Base-by-base conservation (phyloP, 2,329 filamentous ascomycete species). In the Botryotinia calthae region DNA sequence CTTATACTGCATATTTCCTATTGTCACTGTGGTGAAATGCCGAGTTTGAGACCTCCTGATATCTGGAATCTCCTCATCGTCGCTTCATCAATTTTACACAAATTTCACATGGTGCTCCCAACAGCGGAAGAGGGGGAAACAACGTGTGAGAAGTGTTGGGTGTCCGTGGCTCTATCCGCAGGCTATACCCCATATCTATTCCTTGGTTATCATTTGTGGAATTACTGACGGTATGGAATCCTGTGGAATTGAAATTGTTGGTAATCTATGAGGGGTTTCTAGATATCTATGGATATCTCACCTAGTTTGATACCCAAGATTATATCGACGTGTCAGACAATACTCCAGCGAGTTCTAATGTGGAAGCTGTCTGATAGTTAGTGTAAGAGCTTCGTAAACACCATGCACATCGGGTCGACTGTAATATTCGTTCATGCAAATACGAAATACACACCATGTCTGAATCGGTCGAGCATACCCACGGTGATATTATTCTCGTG, bases 81-180 rank as follows among this genome's bases (percentile, higher is more conserved):
- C n/a, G 10, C 7, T 25, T 48, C 40, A 46, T 64, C 2, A 1
- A 48, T 25, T 64, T 18, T 9, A 22, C 42, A 14, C 62, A 64
- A 46, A 37, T 37, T 61, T 4, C 22, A 16, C 34, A n/a, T 40
- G 16, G 2, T 40, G 58, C 58, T 61, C 34, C 22, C 6, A 7
- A n/a, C 12, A 0, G 10, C 0, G 14, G 34, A 6, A 25, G 9
- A 22, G 10, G n/a, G 12, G 16, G 12, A n/a, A 40, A 25, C 10
- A 25, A 61, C 0, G 34, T 61, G 58, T 37, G 6, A 37, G 12
- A 37, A 61, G 22, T 61, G 12, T 9, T 37, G 22, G 2, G 25
- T n/a, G 14, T 37, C 22, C 34, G 58, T 61, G 58, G 58, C 58
- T 40, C 10, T 61, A 61, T 61, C 58, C 34, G 34, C 58, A 1